These are phyloP conservation scores for Pichia sp. DNA, from an alignment of 1,139 yeast genomes.

Conservation along the genomic window DNA sequence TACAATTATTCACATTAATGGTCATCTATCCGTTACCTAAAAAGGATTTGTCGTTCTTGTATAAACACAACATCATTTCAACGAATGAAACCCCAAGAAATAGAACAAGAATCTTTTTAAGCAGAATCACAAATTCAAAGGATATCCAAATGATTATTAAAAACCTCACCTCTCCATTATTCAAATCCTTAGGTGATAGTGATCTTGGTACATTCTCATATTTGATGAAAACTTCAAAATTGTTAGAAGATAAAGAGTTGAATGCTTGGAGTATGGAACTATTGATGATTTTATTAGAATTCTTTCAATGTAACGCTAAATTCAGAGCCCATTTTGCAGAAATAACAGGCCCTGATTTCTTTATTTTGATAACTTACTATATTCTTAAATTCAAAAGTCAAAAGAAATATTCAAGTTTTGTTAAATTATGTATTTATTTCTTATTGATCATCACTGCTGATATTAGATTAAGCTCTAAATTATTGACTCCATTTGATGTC, in stretches of 20 bases:
- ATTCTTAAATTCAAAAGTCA: constrained; percentile 48
- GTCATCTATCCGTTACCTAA: constrained; percentile 64
- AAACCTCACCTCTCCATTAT: constrained; percentile 47
- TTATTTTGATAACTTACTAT: constrained; percentile 55
- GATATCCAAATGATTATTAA: constrained; percentile 50
- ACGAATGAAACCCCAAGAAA: constrained; percentile 39
- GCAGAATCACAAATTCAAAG: constrained; percentile 50
- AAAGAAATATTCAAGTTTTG: constrained; percentile 44
- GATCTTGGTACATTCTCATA: constrained; percentile 23
- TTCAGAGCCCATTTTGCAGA: constrained; percentile 48
- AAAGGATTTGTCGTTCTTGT: constrained; percentile 45
- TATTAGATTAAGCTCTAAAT: constrained; percentile 36
- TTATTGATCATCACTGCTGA: constrained; percentile 62
- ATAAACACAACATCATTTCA: constrained; percentile 29
- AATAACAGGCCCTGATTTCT: constrained; percentile 51
- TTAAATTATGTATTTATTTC: constrained; percentile 60
- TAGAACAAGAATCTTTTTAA: constrained; percentile 49
- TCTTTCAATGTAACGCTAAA: constrained; percentile 65
- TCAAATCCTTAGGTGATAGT: constrained; percentile 36
- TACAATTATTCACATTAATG: constrained; percentile 63
- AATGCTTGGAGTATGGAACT: constrained; percentile 56
- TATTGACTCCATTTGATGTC: constrained; percentile 44
- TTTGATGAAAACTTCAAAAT: constrained; percentile 28
- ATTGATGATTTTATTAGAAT: constrained; percentile 69
- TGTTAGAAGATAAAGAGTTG: constrained; percentile 33